Evolutionary conservation across 257 asterid species (phyloP), one percentile per base, ranked within the genome.

Genomic region (Plantago ovata): DNA sequence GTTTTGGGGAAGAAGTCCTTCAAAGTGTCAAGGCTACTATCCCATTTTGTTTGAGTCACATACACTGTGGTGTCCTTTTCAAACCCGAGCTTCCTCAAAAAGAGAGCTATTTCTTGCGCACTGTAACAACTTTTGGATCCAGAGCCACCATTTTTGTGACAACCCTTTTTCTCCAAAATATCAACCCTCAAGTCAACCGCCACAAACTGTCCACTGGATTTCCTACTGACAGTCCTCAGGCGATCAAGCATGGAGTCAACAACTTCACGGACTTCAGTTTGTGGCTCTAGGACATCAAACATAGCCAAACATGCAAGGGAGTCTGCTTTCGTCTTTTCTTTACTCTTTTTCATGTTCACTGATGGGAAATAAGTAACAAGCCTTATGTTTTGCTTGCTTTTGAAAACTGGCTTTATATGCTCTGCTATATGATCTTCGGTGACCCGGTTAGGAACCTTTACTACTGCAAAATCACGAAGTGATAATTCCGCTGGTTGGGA

Each of bases 171-270:
- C 84, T 86, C 94, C 82, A 93, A 70, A 54, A 89, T 67, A 61
- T 89, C 96, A 24, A 89, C 72, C 80, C 98, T 84, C 66, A 92
- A 71, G 78, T 92, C 98, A 54, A 92, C 70, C 0, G 98, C 94
- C 55, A 85, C 83, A 62, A 92, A 88, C 84, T 84, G 94, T 20
- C 98, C 98, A 51, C 79, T 79, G 15, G 96, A 78, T 66, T 88
- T 88, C 68, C 72, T 70, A 54, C 96, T 85, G 61, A 88, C 71
- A 21, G 94, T 71, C 65, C 74, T 88, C 32, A 89, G 81, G 58
- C 97, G 94, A 62, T 79, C 94, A 50, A 82, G 63, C 85, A 86
- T 84, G 9, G 94, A 86, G 58, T 93, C 95, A 70, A 93, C 87
- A 38, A 86, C 95, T 78, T 83, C 95, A 38, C 80, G 83, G 12